Base-by-base conservation (phyloP, 2,329 filamentous ascomycete genomes). In the Fusarium robinianum region DNA sequence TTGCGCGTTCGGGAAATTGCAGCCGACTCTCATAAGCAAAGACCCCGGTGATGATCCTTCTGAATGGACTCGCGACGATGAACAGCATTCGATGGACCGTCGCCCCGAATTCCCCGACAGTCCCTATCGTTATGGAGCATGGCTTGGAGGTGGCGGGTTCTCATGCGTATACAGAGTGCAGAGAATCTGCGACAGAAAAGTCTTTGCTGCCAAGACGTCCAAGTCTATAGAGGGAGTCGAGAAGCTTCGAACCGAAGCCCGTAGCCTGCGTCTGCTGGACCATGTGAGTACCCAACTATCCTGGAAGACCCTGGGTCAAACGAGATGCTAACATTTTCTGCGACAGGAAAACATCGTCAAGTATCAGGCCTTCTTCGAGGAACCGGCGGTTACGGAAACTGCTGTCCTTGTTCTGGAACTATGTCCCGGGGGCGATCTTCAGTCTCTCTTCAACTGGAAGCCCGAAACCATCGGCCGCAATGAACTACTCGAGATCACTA, bases 361-460 rank as follows among this genome's bases (percentile, higher is more conserved):
- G 36, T 62, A 61, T 33, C 25, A 63, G 16, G 61, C 63, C 15
- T 61, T 55, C 36, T 51, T 60, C 35, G 55, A 66, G 34, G 52
- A 64, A 10, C 8, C 11, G 3, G 27, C n/a, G 5, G 32, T 34
- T 1, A 43, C 47, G 2, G 40, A 33, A 2, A 53, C 53, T 3
- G 56, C 56, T 6, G 31, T 67, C 10, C 57, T 68, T 4, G 43
- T 68, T 6, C 65, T 61, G 15, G 66, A 68, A 36, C 54, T 67
- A 4, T 68, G 66, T 17, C 35, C 41, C 2, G 42, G 49, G 5
- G 64, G 63, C 1, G 62, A 53, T 10, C 51, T 68, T 2, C 60
- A 67, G 39, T 43, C 48, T 2, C 39, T 48, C 12, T 61, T 65
- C 23, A 49, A 67, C 46, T 35, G 51, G 27, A 53, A 51, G 2